Evolutionary conservation across 768 basidiomycete species (phyloP), one percentile per base, ranked within the genome.

Genomic region (Gymnopilus dilepis): DNA sequence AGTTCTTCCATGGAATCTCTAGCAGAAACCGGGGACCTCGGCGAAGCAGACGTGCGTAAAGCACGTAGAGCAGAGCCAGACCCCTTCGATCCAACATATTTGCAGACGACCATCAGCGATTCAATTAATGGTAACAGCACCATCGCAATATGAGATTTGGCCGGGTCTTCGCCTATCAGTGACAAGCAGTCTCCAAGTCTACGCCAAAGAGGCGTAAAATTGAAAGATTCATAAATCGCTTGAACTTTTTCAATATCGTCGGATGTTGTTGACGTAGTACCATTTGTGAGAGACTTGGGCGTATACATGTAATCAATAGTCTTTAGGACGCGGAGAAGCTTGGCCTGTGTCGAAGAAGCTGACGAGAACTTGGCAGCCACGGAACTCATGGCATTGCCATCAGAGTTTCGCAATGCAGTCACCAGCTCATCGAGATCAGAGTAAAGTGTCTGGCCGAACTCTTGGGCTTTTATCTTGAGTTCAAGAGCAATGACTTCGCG

Each of bases 291-390:
- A 30, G 77, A 71, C 61, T 79, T 81, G 6, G 90, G 87, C 1
- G 90, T 88, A 74, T 92, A 95, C 87, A 97, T 96, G 73, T 96
- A 97, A 72, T 99, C 97, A 70, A 99, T 91, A 9, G 97, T 97
- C 78, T 99, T 99, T 65, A 99, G 81, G 13, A 99, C 90, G 12
- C 97, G 85, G 6, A 99, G 82, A 4, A 99, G 85, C 76, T 97
- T 97, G n/a, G 97, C 95, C 79, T 99, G 97, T 42, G 88, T 86
- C 0, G 96, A 96, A 1, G 96, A 96, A 1, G 96, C 89, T 1
- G 95, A 88, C 0, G 97, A 97, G 78, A 99, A 99, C 68, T 91
- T 94, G 45, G 91, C 86, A 6, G 97, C 88, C 6, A 92, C 86
- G 3, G 88, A 83, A 43, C 85, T 87, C 15, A 89, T 80, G 22